Percentiles rank a stretch among this genome's conserved stretches.
Conservation (phyloP, 257 asterid species). For the Penstemon barbatus region DNA sequence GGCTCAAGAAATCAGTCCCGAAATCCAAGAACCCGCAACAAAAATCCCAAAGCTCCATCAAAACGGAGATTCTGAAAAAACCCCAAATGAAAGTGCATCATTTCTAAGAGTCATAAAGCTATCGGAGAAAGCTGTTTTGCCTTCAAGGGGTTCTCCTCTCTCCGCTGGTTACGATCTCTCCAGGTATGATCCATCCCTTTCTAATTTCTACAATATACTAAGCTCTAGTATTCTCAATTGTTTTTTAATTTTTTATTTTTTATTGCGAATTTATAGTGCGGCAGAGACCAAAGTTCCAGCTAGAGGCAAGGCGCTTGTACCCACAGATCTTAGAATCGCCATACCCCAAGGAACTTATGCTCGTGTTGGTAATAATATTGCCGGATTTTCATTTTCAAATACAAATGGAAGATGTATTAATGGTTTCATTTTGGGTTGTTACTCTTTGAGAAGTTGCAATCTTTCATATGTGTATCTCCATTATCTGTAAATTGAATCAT, state of each 20-base stretch:
- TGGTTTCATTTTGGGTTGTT: too few species aligned
- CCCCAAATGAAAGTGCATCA: slow-evolving; percentile 25
- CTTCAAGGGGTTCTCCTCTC: slow-evolving; percentile 52
- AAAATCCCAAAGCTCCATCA: slow-evolving; percentile 28
- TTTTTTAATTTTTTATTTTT: background rate
- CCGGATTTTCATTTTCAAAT: too few species aligned
- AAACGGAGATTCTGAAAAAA: slow-evolving; percentile 28
- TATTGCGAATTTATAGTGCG: slow-evolving; percentile 42
- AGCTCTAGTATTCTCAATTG: too few species aligned
- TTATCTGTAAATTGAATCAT: too few species aligned
- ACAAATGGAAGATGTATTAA: too few species aligned
- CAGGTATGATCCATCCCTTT: slow-evolving; percentile 33
- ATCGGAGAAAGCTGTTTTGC: slow-evolving; percentile 56
- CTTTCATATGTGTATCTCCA: too few species aligned
- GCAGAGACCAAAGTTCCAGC: slow-evolving; percentile 61
- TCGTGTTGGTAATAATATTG: slow-evolving; percentile 53
- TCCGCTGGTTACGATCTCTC: slow-evolving; percentile 71
- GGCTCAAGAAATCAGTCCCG: slow-evolving; percentile 20
- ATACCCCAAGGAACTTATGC: slow-evolving; percentile 85
- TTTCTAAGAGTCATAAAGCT: slow-evolving; percentile 52
- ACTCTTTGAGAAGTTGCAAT: too few species aligned
- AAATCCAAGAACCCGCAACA: slow-evolving; percentile 28
- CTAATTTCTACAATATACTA: too few species aligned
- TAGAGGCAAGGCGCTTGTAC: slow-evolving; percentile 75
- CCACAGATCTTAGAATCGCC: slow-evolving; percentile 84